These are phyloP conservation scores for Pseudonitzschia multiseries DNA, from an alignment of 108 stramenopile genomes.

Conservation along the genomic window DNA sequence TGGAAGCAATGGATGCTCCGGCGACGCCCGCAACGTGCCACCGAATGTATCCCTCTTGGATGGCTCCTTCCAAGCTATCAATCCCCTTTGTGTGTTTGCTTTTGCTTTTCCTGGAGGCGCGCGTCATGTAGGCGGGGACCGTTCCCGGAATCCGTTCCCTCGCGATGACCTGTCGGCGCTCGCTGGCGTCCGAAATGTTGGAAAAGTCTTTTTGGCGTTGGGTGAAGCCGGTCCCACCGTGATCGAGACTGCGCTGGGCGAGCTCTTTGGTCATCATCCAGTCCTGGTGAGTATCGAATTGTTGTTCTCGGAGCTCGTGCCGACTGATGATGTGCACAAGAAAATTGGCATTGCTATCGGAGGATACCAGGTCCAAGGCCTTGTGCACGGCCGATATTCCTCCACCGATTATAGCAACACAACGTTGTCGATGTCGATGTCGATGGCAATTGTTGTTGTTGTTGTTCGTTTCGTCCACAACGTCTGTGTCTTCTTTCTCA, in stretches of 20 bases:
- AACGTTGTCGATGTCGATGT: not conserved
- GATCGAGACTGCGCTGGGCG: slow-evolving; percentile 1
- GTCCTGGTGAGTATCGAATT: slow-evolving; percentile 36
- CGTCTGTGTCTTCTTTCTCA: too few species aligned
- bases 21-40: slow-evolving; percentile 16
- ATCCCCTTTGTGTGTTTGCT: too few species aligned
- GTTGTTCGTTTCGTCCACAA: not conserved
- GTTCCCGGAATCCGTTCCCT: slow-evolving; percentile 8
- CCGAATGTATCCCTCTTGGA: not conserved
- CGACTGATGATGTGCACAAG: slow-evolving; percentile 17
- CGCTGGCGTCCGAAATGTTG: not conserved
- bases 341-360: not conserved
- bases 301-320: slow-evolving; percentile 25
- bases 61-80: slow-evolving; percentile 12
- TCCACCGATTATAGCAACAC: slow-evolving; percentile 28
- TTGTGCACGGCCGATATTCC: slow-evolving; percentile 31
- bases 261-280: slow-evolving; percentile 25
- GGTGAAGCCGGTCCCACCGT: slow-evolving; percentile 11
- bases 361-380: slow-evolving; percentile 14
- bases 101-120: not conserved
- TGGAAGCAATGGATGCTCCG: not conserved
- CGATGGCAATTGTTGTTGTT: slow-evolving; percentile 1
- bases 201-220: slow-evolving; percentile 18
- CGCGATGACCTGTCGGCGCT: slow-evolving; percentile 15
- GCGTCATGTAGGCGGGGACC: not conserved